A percentile compares a stretch with the other conserved stretches of the same genome.
Conservation (phyloP, 2,329 filamentous ascomycete genomes). For the Massarina eburnea region DNA sequence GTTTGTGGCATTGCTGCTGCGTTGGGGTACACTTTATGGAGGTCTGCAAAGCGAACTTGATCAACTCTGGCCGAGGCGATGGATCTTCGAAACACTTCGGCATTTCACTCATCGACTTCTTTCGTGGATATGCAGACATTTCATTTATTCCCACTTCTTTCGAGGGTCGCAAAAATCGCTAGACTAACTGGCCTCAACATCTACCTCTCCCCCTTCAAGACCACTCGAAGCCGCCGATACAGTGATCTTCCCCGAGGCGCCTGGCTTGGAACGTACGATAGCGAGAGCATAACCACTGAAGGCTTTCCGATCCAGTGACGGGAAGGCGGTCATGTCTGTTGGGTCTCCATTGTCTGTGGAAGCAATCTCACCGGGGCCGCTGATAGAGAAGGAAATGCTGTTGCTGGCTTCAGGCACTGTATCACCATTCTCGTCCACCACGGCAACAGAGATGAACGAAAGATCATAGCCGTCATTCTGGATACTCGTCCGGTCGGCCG, state of each 20-base stretch:
- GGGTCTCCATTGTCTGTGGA: constrained; percentile 55
- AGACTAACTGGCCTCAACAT: background rate
- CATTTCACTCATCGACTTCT: too few relatives aligned
- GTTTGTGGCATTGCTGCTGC: too few relatives aligned
- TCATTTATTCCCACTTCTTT: too few relatives aligned
- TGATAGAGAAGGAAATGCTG: constrained; percentile 40
- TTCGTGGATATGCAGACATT: too few relatives aligned
- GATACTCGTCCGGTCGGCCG: constrained; percentile 46
- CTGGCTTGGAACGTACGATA: constrained; percentile 17
- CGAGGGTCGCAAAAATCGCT: too few relatives aligned
- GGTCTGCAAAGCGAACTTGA: too few relatives aligned
- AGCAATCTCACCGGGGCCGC: constrained; percentile 9
- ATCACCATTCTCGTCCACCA: constrained; percentile 49
- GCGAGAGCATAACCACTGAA: constrained; percentile 29
- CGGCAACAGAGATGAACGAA: constrained; percentile 49
- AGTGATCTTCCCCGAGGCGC: constrained; percentile 9
- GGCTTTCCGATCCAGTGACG: constrained; percentile 21
- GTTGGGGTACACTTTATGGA: too few relatives aligned
- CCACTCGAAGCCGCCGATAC: constrained; percentile 20
- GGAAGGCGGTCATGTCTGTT: constrained; percentile 24
- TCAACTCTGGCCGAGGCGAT: too few relatives aligned
- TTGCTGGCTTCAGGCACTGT: constrained; percentile 49
- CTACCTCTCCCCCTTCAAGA: constrained; percentile 4
- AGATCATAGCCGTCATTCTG: constrained; percentile 49
- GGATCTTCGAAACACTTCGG: too few relatives aligned